These are phyloP conservation scores for Xylaria intraflava DNA, from an alignment of 495 filamentous ascomycete species.

Conservation along the genomic window DNA sequence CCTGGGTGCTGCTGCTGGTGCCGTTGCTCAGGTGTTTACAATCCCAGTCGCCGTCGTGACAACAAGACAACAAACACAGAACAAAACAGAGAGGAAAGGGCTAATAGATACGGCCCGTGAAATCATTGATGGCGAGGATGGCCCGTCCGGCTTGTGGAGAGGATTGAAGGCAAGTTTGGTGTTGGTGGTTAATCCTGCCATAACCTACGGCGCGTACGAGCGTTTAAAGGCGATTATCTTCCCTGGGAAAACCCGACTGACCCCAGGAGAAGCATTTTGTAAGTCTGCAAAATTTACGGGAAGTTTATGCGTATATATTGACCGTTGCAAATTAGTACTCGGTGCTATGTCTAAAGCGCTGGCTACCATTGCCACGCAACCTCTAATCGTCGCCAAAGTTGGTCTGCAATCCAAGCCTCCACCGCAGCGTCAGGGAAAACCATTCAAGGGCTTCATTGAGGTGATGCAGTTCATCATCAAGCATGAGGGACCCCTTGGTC, in stretches of 20 bases:
- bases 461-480: conserved; percentile 91
- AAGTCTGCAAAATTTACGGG: conserved; percentile 31
- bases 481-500: conserved; percentile 70
- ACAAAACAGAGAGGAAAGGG: conserved; percentile 75
- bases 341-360: conserved; percentile 90
- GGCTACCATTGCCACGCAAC: conserved; percentile 89
- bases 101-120: conserved; percentile 83
- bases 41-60: conserved; percentile 95
- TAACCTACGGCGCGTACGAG: conserved; percentile 98
- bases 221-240: conserved; percentile 74
- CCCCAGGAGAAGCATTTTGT: conserved; percentile 88
- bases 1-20: conserved; percentile 82
- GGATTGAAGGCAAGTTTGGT: conserved; percentile 95
- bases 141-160: conserved; percentile 83
- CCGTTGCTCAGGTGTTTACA: conserved; percentile 90
- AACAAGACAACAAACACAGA: conserved; percentile 89
- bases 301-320: conserved; percentile 3
- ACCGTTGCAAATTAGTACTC: conserved; percentile 52
- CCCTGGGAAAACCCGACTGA: conserved; percentile 67
- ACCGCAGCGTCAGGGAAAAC: conserved; percentile 75
- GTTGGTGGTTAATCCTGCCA: conserved; percentile 91
- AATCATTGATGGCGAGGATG: conserved; percentile 86
- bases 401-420: conserved; percentile 91
- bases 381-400: conserved; percentile 96
- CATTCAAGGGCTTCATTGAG: conserved; percentile 89